Evolutionary conservation across 2,329 filamentous ascomycete species (phyloP), one percentile per base, ranked within the genome.

Genomic region (Teratosphaeria destructans): DNA sequence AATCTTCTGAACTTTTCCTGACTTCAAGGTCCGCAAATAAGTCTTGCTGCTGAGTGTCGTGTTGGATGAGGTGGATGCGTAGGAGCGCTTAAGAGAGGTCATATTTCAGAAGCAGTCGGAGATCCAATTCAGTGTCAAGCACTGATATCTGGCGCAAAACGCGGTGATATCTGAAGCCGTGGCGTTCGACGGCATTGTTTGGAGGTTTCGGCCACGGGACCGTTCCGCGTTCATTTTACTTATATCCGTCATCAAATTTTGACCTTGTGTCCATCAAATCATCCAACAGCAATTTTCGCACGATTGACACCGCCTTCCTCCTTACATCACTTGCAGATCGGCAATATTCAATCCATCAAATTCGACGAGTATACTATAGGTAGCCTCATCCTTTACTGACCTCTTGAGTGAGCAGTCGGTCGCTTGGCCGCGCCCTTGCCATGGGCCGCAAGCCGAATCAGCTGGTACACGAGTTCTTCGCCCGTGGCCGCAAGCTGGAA

Each of bases 1-100:
- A 71, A 99, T 95, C 81, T 99, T 99, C 75, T 97, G 94, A 61
- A 97, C 93, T 78, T 96, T 96, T 75, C 94, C 94, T 75, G 86
- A 94, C 76, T 90, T 92, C 55, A 93, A 95, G 29, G 94, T 96
- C 62, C 94, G 85, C 64, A 99, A 89, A 72, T 95, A 99, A 68
- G 95, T 85, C 78, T 97, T 99, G 82, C 88, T 96, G 35, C 91
- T 93, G 65, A 97, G 87, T 0, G 70, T 72, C 5, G 70, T 71
- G 71, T 88, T 95, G 54, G 86, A 80, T 34, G 85, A 81, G 5
- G 79, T 77, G 62, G 84, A 81, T 16, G 78, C 75, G 56, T 72
- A 78, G 58, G 77, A 82, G 68, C 84, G 78, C 71, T 85, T 84
- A 59, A 87, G 74, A 66, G 84, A 86, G 68, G 83, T 84, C 82